Evolutionary conservation across 345 rosid species (phyloP), one percentile per base, ranked within the genome.

Genomic region (Noccaea bulbosa): DNA sequence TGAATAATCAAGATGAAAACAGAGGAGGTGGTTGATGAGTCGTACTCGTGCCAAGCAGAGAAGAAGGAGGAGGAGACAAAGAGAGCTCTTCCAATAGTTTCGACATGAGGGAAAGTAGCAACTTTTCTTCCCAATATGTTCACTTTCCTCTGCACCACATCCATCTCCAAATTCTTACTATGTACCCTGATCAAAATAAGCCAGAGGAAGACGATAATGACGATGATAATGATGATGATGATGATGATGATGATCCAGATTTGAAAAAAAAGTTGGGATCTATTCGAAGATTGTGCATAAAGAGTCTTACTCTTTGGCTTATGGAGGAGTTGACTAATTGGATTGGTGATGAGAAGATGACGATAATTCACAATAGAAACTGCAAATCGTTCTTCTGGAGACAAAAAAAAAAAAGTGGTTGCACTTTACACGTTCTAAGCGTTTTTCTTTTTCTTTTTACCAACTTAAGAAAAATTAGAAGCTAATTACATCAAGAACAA

Each of bases 11-110:
- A 50, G 59, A 65, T 27, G 7, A 5, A 34, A 62, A 47, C 7
- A 33, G 44, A 47, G 30, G 39, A 61, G 43, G 32, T 46, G 44
- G 43, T 34, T 16, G 54, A 47, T 9, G 27, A 40, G 24, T 51
- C 67, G 0, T 75, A 75, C 79, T 76, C 71, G 7, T 63, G 16
- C 75, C 75, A 76, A 56, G 79, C 71, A 62, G 75, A 63, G 46
- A 76, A 32, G 35, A 76, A 69, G 49, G 69, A 76, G 27, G 79
- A 75, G 0, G 79, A 76, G 3, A 71, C 58, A 69, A 76, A 75
- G 60, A 75, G 79, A 62, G 75, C 11, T 69, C 79, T 62, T 53
- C 79, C 79, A 55, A 75, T 69, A 14, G 20, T 63, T 8, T 69
- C 70, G 0, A 75, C 57, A 62, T 69, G 16, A 62, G 79, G 70